phyloP scores from a whole-genome alignment of 73 alveolate genomes.

The Paramecium sexaurelia region DNA sequence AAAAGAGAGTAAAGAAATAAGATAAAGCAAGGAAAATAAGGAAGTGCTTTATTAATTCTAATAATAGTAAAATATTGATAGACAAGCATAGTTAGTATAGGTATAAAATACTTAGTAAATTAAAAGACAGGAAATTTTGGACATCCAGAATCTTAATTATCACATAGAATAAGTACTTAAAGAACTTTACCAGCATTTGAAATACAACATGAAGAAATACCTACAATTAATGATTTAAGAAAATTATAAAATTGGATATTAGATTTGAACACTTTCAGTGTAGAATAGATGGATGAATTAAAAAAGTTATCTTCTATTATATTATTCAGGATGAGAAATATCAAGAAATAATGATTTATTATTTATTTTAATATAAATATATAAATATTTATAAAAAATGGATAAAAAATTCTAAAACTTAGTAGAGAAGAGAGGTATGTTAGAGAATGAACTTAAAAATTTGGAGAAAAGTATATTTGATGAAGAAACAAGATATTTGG shows the following conservation, averaged over 20 bases:
- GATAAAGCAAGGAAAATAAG: background rate
- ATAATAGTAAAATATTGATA: background rate
- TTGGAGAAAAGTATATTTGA: slow-evolving; percentile 8
- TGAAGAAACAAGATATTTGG: slow-evolving; percentile 27
- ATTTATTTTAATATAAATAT: background rate
- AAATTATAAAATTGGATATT: slow-evolving; percentile 3
- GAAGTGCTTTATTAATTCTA: background rate
- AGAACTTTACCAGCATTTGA: slow-evolving; percentile 36
- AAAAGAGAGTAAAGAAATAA: background rate
- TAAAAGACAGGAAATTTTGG: slow-evolving; percentile 46
- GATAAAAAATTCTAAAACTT: background rate
- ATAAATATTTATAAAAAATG: no score
- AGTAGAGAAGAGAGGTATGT: background rate
- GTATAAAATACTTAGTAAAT: background rate
- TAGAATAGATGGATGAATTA: background rate
- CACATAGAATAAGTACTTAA: slow-evolving; percentile 40
- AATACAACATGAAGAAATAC: background rate
- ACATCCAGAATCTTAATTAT: background rate
- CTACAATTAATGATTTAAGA: background rate
- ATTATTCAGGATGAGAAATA: slow-evolving; percentile 18
- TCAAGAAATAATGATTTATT: background rate
- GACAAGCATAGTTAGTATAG: background rate
- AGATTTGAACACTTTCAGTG: background rate
- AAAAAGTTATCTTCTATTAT: slow-evolving; percentile 26
- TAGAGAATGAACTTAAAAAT: slow-evolving; percentile 14